Evolutionary conservation across 805 yeast species (phyloP).

Genomic region (Priceomyces haplophilus): DNA sequence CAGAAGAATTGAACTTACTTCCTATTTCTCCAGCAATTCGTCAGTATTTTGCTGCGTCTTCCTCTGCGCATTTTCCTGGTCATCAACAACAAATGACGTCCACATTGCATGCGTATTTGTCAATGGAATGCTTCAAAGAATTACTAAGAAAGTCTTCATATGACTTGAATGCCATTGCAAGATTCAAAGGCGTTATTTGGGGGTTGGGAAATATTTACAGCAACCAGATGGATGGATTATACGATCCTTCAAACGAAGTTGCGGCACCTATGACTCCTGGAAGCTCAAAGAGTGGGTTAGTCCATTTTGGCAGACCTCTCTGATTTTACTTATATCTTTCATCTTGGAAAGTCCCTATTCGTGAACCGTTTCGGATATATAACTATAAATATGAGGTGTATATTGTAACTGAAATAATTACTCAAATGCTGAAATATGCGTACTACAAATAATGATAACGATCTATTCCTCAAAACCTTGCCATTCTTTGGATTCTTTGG

Average conservation of each 20-base stretch:
- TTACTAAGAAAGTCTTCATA: slow-evolving; percentile 31
- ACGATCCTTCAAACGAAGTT: slow-evolving; percentile 5
- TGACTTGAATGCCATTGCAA: slow-evolving; percentile 22
- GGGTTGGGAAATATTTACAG: slow-evolving; percentile 40
- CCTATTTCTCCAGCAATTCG: slow-evolving; percentile 55
- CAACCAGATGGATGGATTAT: slow-evolving; percentile 5
- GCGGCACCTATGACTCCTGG: slow-evolving; percentile 26
- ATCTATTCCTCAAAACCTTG: slow-evolving; percentile 25
- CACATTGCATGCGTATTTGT: slow-evolving; percentile 60
- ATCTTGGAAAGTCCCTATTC: background rate
- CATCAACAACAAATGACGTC: slow-evolving; percentile 41
- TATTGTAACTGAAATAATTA: background rate
- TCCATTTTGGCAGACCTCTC: slow-evolving; percentile 31
- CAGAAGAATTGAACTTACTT: slow-evolving; percentile 63
- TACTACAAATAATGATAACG: background rate
- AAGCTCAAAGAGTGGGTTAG: slow-evolving; percentile 19
- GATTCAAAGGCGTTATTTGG: slow-evolving; percentile 50
- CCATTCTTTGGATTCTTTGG: too few relatives aligned
- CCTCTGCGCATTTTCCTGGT: slow-evolving; percentile 17
- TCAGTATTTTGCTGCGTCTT: slow-evolving; percentile 29
- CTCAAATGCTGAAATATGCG: slow-evolving; percentile 2
- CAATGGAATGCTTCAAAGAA: slow-evolving; percentile 64
- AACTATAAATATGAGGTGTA: background rate
- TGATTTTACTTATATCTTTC: slow-evolving; percentile 5
- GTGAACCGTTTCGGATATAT: background rate